These are phyloP conservation scores for Lentinula aciculospora DNA, from an alignment of 768 basidiomycete species.

Conservation along the genomic window DNA sequence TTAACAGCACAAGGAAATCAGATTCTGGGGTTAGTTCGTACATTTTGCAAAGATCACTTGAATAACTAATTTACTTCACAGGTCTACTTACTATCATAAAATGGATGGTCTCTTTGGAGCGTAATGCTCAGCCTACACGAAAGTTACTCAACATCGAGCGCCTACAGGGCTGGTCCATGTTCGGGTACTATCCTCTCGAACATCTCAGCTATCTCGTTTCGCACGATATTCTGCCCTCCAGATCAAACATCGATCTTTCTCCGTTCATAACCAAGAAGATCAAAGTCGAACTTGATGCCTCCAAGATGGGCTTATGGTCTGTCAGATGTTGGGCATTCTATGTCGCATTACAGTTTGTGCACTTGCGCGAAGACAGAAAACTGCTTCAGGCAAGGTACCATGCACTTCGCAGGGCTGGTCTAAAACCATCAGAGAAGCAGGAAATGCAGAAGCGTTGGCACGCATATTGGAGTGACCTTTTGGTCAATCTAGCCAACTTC, in stretches of 20 bases:
- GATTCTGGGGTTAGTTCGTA: constrained; percentile 69
- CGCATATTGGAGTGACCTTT: constrained; percentile 64
- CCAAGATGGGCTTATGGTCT: constrained; percentile 60
- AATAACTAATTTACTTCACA: constrained; percentile 18
- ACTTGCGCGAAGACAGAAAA: constrained; percentile 63
- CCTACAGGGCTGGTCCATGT: constrained; percentile 75
- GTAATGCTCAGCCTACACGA: constrained; percentile 64
- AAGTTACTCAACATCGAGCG: constrained; percentile 72
- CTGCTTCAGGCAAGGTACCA: constrained; percentile 51
- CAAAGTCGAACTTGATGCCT: constrained; percentile 32
- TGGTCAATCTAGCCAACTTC: constrained; percentile 71
- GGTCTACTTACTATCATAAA: constrained; percentile 76
- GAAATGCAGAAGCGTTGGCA: constrained; percentile 58
- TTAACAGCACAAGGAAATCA: background rate
- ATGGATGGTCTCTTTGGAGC: constrained; percentile 74
- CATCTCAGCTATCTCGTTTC: constrained; percentile 64
- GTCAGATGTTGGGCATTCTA: constrained; percentile 81
- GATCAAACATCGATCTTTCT: constrained; percentile 30
- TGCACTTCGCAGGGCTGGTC: constrained; percentile 43
- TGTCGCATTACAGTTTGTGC: constrained; percentile 69
- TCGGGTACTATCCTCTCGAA: constrained; percentile 75
- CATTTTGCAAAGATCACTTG: background rate
- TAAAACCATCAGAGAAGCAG: constrained; percentile 43
- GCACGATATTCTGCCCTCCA: constrained; percentile 54
- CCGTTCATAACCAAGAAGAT: constrained; percentile 36